These are phyloP conservation scores for Pseudozyma sp. DNA, from an alignment of 1,284 basidiomycete species.

Conservation along the genomic window DNA sequence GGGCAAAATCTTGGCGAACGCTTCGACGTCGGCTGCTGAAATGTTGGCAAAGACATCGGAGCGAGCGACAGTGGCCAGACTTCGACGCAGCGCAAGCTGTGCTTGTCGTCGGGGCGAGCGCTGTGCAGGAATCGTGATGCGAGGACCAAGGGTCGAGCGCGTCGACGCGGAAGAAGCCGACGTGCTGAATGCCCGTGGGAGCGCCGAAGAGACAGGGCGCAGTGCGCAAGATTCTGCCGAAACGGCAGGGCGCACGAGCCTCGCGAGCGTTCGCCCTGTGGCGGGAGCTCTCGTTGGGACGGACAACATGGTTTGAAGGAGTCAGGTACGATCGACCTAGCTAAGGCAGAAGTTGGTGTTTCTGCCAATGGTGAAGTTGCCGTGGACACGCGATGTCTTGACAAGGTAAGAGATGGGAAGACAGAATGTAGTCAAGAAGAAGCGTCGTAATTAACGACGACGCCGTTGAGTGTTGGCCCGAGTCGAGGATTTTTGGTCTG, in stretches of 20 bases:
- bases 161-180: constrained; percentile 16
- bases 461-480: neutral
- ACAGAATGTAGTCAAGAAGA: no score
- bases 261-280: constrained; percentile 25
- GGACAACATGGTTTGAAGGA: constrained; percentile 14
- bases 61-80: constrained; percentile 73
- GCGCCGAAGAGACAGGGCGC: constrained; percentile 14
- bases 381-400: no score
- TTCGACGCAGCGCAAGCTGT: constrained; percentile 12
- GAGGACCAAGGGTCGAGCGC: constrained; percentile 15
- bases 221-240: constrained; percentile 5
- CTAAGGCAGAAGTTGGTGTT: neutral
- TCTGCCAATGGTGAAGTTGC: no score
- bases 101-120: neutral
- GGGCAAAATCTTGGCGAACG: constrained; percentile 71
- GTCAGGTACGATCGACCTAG: neutral
- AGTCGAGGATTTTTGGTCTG: constrained; percentile 1
- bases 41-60: constrained; percentile 71
- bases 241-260: constrained; percentile 20
- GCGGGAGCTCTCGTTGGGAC: constrained; percentile 23
- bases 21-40: constrained; percentile 70
- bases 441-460: no score
- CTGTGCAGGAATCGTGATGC: constrained; percentile 1
- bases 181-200: constrained; percentile 27
- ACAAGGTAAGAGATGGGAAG: no score